Percentiles rank a stretch among this genome's conserved stretches.
phyloP scores from a whole-genome alignment of 495 filamentous ascomycete genomes.

The Podospora conica region DNA sequence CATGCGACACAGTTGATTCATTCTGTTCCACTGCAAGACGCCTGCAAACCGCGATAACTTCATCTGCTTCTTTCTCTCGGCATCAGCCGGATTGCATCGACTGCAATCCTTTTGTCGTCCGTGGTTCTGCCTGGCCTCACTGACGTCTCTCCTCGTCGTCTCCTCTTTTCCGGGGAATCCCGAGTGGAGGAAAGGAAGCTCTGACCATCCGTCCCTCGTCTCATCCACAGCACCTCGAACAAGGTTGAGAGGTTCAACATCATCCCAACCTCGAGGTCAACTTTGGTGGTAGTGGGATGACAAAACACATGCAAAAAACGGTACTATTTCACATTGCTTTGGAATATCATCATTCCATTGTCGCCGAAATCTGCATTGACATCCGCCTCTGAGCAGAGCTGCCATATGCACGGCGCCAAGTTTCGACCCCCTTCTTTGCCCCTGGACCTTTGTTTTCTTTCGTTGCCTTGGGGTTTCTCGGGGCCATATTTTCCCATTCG shows the following conservation, averaged over 20 bases:
- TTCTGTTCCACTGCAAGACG: not conserved
- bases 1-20: not conserved
- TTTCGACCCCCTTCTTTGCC: not conserved
- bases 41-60: not conserved
- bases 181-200: not conserved
- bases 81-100: not conserved
- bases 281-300: too few relatives aligned
- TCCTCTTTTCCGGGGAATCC: not conserved
- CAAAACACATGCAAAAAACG: too few relatives aligned
- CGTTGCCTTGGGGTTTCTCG: not conserved
- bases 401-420: too few relatives aligned
- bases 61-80: not conserved
- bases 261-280: too few relatives aligned
- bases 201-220: not conserved
- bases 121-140: not conserved
- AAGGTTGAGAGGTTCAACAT: too few relatives aligned
- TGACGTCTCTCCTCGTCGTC: not conserved
- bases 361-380: not conserved
- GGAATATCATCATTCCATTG: not conserved
- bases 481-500: not conserved
- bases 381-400: not conserved
- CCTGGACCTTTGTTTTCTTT: not conserved
- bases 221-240: too few relatives aligned
- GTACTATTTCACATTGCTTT: too few relatives aligned
- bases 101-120: not conserved